These are phyloP conservation scores for Isatis lusitanica DNA, from an alignment of 441 rosid species.

Conservation along the genomic window DNA sequence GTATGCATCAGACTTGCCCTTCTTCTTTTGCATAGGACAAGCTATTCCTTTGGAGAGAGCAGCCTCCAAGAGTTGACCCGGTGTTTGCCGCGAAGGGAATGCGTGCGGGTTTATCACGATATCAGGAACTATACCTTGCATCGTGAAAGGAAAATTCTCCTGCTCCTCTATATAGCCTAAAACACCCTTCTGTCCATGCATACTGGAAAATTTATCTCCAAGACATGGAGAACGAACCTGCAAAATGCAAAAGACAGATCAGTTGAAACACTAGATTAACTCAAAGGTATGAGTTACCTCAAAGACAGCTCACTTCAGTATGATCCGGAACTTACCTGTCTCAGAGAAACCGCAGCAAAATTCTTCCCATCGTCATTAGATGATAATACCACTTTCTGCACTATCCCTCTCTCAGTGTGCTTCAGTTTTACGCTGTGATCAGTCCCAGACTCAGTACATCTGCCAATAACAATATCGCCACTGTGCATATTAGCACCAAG, in stretches of 20 bases:
- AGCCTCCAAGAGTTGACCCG: conserved; percentile 94
- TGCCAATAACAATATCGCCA: conserved; percentile 90
- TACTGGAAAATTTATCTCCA: conserved; percentile 97
- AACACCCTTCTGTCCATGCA: conserved; percentile 99
- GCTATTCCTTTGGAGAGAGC: conserved; percentile 93
- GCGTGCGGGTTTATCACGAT: conserved; percentile 91
- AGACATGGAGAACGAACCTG: conserved; percentile 90
- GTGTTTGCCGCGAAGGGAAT: conserved; percentile 97
- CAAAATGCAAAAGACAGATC: conserved; percentile 17
- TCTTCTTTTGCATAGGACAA: conserved; percentile 40
- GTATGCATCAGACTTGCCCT: conserved; percentile 44
- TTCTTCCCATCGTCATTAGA: conserved; percentile 93
- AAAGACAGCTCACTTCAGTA: conserved; percentile 12
- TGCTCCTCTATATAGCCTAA: conserved; percentile 89
- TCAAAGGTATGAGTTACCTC: not conserved
- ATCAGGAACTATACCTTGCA: conserved; percentile 93
- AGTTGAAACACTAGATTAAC: not conserved
- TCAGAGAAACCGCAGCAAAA: conserved; percentile 76
- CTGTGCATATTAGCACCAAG: conserved; percentile 81
- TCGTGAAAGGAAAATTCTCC: conserved; percentile 89
- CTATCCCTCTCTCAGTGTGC: conserved; percentile 94
- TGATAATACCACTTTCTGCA: conserved; percentile 85
- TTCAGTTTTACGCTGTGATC: conserved; percentile 85
- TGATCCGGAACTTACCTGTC: conserved; percentile 61
- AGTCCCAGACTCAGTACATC: conserved; percentile 73